Evolutionary conservation across 257 asterid genomes (phyloP).

Genomic region (Hygrophila difformis): DNA sequence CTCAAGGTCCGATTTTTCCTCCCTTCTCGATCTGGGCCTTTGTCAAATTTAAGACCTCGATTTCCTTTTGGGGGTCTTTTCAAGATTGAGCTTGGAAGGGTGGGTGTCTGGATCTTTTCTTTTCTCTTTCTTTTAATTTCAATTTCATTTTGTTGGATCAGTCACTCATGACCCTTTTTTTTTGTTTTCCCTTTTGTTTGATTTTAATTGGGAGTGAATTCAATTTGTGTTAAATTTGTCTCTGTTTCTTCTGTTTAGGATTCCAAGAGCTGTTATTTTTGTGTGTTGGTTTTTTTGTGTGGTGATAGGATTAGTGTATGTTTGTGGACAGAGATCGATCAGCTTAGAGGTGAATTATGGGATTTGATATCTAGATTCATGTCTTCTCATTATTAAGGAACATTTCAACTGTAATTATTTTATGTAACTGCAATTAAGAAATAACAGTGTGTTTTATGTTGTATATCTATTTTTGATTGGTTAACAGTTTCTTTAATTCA

Average conservation of each 20-base stretch:
- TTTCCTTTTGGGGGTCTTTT: constrained; percentile 4
- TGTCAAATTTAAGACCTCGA: neutral
- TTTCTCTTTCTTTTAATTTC: constrained; percentile 18
- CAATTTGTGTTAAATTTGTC: neutral
- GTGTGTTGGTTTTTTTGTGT: constrained; percentile 3
- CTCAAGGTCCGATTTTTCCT: constrained; percentile 16
- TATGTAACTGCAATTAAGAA: too few relatives aligned
- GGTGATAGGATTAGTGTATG: constrained; percentile 8
- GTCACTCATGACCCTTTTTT: constrained; percentile 7
- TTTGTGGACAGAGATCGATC: constrained; percentile 15
- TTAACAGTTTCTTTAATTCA: neutral
- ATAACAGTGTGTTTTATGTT: too few relatives aligned
- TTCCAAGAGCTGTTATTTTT: neutral
- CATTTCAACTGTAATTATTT: too few relatives aligned
- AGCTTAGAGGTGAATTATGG: constrained; percentile 12
- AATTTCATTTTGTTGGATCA: constrained; percentile 10
- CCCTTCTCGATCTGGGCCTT: neutral
- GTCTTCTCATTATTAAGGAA: too few relatives aligned
- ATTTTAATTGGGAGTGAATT: constrained; percentile 12
- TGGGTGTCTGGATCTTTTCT: constrained; percentile 17
- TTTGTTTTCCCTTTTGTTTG: constrained; percentile 11
- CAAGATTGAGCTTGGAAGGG: constrained; percentile 28
- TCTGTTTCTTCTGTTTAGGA: neutral
- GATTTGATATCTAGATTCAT: constrained; percentile 14
- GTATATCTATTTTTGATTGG: neutral